phyloP scores from a whole-genome alignment of 2,329 filamentous ascomycete species.

The Pezicula carpinea region DNA sequence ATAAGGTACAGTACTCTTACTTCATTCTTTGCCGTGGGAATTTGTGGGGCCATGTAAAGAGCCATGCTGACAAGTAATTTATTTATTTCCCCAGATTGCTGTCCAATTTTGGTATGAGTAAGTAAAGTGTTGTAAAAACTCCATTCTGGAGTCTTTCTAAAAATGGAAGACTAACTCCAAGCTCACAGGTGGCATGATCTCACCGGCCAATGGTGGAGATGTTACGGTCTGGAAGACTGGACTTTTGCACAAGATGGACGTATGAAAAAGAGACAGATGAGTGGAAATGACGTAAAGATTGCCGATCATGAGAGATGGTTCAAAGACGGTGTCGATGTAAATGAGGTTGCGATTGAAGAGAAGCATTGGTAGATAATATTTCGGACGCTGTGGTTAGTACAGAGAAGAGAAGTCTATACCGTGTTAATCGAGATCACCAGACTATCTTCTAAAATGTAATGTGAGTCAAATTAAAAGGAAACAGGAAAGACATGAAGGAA shows the following conservation, averaged over 20 bases:
- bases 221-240: slow-evolving; percentile 80
- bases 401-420: slow-evolving; percentile 40
- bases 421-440: too few species aligned
- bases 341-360: slow-evolving; percentile 61
- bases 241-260: slow-evolving; percentile 65
- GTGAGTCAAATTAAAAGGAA: too few species aligned
- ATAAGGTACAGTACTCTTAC: slow-evolving; percentile 43
- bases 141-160: too few species aligned
- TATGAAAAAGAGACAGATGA: slow-evolving; percentile 74
- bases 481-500: too few species aligned
- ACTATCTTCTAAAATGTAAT: too few species aligned
- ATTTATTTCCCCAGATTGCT: slow-evolving; percentile 50
- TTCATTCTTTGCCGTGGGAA: not conserved
- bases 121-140: too few species aligned
- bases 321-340: slow-evolving; percentile 63
- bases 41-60: not conserved
- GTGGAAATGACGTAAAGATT: slow-evolving; percentile 66
- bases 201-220: slow-evolving; percentile 76
- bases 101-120: slow-evolving; percentile 72
- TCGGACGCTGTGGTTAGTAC: slow-evolving; percentile 30
- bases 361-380: slow-evolving; percentile 54
- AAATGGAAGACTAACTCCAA: too few species aligned
- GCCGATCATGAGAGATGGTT: slow-evolving; percentile 63
- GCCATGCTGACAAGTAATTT: not conserved
- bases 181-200: slow-evolving; percentile 59